Conservation (phyloP, 768 basidiomycete genomes). For the Lactifluus echinatus region DNA sequence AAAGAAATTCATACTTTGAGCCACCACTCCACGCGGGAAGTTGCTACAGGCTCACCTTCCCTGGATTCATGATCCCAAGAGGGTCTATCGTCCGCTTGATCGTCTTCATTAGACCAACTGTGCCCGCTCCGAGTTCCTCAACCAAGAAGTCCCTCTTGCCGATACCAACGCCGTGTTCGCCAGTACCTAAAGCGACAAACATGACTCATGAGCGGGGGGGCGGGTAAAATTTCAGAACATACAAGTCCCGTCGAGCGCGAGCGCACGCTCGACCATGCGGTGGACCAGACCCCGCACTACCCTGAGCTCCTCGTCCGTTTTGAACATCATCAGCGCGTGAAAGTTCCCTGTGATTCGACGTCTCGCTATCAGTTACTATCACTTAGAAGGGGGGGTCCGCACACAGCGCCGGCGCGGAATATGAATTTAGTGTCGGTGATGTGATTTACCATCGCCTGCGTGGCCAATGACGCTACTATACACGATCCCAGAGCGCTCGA, state of each 20-base stretch:
- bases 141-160: slow-evolving; percentile 78
- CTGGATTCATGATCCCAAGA: slow-evolving; percentile 70
- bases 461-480: slow-evolving; percentile 67
- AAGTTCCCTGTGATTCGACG: slow-evolving; percentile 33
- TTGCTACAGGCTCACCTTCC: slow-evolving; percentile 45
- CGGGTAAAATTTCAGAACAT: slow-evolving; percentile 12
- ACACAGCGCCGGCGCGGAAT: too few relatives aligned
- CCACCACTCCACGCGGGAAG: background rate
- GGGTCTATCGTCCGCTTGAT: slow-evolving; percentile 75
- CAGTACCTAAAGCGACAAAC: slow-evolving; percentile 42
- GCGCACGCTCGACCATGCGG: slow-evolving; percentile 58
- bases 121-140: slow-evolving; percentile 74
- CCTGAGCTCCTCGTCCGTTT: slow-evolving; percentile 30
- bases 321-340: slow-evolving; percentile 33
- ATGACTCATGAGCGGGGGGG: background rate
- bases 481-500: slow-evolving; percentile 44
- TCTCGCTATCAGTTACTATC: too few relatives aligned
- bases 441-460: slow-evolving; percentile 66
- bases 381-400: too few relatives aligned
- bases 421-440: too few relatives aligned
- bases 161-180: slow-evolving; percentile 83
- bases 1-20: background rate
- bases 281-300: slow-evolving; percentile 34
- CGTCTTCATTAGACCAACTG: slow-evolving; percentile 75
- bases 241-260: slow-evolving; percentile 70